Conservation (phyloP, 2,329 filamentous ascomycete genomes). For the Lomentospora prolificans region DNA sequence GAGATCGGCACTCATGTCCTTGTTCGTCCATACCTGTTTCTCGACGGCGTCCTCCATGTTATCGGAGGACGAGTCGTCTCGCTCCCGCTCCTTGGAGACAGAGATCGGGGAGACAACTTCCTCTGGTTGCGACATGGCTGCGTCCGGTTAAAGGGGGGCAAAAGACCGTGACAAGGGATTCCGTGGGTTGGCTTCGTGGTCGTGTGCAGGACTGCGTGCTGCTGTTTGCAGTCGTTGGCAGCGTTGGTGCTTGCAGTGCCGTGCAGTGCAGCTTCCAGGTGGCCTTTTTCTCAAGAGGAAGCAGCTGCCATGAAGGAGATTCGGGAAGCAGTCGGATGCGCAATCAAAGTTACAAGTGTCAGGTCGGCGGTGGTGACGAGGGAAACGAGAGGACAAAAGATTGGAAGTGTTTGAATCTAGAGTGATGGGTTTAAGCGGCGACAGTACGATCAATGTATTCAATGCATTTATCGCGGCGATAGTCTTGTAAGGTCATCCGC, state of each 20-base stretch:
- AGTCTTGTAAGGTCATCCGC: not conserved
- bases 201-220: not conserved
- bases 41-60: slow-evolving; percentile 19
- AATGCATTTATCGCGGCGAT: not conserved
- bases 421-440: not conserved
- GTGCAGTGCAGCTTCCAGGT: not conserved
- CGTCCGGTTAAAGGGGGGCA: slow-evolving; percentile 3
- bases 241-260: not conserved
- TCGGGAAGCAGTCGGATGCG: not conserved
- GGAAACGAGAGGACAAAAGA: not conserved
- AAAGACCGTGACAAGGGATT: too few species aligned
- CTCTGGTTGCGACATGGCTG: slow-evolving; percentile 24
- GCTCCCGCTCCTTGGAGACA: not conserved
- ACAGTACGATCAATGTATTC: not conserved
- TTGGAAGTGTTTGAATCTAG: not conserved
- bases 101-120: slow-evolving; percentile 17
- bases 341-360: too few species aligned
- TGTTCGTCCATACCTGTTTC: slow-evolving; percentile 12
- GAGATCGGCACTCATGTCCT: not conserved
- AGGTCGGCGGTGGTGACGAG: too few species aligned
- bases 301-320: slow-evolving; percentile 9
- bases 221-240: too few species aligned
- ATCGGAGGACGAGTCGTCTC: slow-evolving; percentile 3
- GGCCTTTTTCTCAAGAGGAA: slow-evolving; percentile 7
- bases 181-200: not conserved